Evolutionary conservation across 2,329 filamentous ascomycete species (phyloP).

Genomic region (Clonostachys rosea): DNA sequence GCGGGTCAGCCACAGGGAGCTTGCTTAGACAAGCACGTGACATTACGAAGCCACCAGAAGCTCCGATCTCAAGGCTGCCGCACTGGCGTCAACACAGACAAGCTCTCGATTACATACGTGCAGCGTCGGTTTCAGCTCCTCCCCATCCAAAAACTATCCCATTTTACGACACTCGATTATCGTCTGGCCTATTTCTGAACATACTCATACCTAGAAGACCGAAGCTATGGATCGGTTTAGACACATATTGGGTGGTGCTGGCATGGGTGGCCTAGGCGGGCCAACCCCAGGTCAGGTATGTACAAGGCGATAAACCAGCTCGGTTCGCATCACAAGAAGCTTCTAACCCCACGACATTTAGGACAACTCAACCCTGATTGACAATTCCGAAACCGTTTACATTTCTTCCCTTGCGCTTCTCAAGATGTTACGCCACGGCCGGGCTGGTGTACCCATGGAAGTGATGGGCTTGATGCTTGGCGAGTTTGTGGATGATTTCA

Average conservation of each 20-base stretch:
- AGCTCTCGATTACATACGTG: not conserved
- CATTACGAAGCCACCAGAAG: conserved; percentile 7
- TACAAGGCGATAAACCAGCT: conserved; percentile 3
- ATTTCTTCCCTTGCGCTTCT: conserved; percentile 95
- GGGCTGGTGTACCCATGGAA: conserved; percentile 98
- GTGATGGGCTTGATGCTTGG: conserved; percentile 99
- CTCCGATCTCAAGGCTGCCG: conserved; percentile 18
- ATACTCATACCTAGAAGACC: conserved; percentile 7
- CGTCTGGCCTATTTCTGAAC: too few relatives aligned
- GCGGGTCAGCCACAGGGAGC: too few relatives aligned
- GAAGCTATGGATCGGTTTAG: conserved; percentile 83
- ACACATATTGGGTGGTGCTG: conserved; percentile 76
- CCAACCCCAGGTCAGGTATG: conserved; percentile 32
- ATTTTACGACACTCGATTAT: too few relatives aligned
- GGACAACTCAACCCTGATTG: conserved; percentile 89
- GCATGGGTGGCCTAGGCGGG: conserved; percentile 60
- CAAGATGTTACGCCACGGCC: conserved; percentile 97
- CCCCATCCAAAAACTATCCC: not conserved
- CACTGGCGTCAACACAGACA: conserved; percentile 22
- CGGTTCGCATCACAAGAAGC: too few relatives aligned
- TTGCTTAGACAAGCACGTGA: conserved; percentile 6
- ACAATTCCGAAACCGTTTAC: conserved; percentile 99
- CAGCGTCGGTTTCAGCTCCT: not conserved
- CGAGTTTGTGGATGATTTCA: conserved; percentile 99
- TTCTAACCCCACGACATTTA: conserved; percentile 23